Percentiles rank a stretch among this genome's conserved stretches.
phyloP scores from a whole-genome alignment of 2,329 filamentous ascomycete species.

The Zasmidium cellare region DNA sequence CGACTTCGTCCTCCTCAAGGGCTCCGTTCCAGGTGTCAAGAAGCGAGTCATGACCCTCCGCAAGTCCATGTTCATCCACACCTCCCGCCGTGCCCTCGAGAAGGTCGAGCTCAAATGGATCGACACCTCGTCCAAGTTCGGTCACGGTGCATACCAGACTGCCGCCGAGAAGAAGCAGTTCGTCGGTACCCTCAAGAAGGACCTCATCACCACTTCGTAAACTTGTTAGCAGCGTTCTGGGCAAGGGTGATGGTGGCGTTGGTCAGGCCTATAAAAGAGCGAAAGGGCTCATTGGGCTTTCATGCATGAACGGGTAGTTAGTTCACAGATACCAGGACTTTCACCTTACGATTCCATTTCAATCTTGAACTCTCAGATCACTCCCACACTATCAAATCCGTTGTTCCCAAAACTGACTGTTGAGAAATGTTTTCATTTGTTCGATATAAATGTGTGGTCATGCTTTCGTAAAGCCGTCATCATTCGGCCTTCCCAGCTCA shows the following conservation, averaged over 20 bases:
- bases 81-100: conserved; percentile 91
- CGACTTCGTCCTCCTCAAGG: conserved; percentile 98
- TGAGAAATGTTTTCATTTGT: background rate
- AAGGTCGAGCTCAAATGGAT: conserved; percentile 99
- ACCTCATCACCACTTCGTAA: conserved; percentile 56
- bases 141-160: conserved; percentile 99
- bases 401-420: too few relatives aligned
- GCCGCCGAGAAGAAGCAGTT: conserved; percentile 96
- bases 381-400: background rate
- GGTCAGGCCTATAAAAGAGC: background rate
- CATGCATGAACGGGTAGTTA: conserved; percentile 10
- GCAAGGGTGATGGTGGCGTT: conserved; percentile 10
- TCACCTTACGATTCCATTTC: background rate
- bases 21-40: conserved; percentile 95
- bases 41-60: conserved; percentile 98
- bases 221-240: conserved; percentile 11
- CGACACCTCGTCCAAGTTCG: conserved; percentile 99
- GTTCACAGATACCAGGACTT: conserved; percentile 6
- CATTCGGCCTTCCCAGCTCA: background rate
- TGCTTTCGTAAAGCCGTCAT: background rate
- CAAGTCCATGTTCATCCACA: conserved; percentile 98
- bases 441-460: background rate
- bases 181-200: conserved; percentile 99
- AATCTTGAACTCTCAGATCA: background rate
- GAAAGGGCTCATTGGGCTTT: conserved; percentile 3